Evolutionary conservation across 345 rosid species (phyloP).

Genomic region (Erysimum cheiranthoides): DNA sequence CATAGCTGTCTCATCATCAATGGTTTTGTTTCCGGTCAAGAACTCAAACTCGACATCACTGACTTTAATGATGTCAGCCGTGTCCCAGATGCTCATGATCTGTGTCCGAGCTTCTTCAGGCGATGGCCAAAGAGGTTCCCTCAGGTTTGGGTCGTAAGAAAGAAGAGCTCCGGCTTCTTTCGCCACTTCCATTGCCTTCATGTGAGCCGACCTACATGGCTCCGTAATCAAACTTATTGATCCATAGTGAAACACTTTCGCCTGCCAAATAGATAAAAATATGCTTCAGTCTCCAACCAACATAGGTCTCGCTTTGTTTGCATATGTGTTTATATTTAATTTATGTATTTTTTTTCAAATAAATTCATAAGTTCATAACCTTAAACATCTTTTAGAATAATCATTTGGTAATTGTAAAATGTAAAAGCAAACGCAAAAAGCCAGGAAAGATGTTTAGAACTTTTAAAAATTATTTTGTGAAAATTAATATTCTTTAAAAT

Average conservation of each 20-base stretch:
- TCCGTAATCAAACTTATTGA: constrained; percentile 74
- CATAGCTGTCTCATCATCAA: constrained; percentile 46
- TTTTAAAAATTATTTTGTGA: too few species aligned
- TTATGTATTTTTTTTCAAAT: too few species aligned
- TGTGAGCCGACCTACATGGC: constrained; percentile 70
- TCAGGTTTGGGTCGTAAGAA: constrained; percentile 68
- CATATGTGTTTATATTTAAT: too few species aligned
- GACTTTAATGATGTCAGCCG: constrained; percentile 72
- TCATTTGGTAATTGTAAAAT: too few species aligned
- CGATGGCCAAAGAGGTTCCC: constrained; percentile 68
- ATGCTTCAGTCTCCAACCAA: constrained; percentile 15
- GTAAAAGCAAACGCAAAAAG: too few species aligned
- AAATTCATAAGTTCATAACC: too few species aligned
- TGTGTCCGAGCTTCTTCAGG: constrained; percentile 60
- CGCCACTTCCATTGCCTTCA: constrained; percentile 64
- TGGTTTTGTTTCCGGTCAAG: constrained; percentile 39
- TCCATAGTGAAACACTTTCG: constrained; percentile 65
- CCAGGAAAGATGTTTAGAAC: too few species aligned
- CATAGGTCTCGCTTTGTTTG: not conserved
- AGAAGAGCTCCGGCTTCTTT: constrained; percentile 64
- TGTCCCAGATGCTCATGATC: constrained; percentile 69
- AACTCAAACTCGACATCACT: constrained; percentile 57
- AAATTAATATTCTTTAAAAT: too few species aligned
- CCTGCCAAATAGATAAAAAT: constrained; percentile 46
- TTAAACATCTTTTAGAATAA: too few species aligned